Base-by-base conservation (phyloP, 2,329 filamentous ascomycete genomes). In the Phoma sp. region DNA sequence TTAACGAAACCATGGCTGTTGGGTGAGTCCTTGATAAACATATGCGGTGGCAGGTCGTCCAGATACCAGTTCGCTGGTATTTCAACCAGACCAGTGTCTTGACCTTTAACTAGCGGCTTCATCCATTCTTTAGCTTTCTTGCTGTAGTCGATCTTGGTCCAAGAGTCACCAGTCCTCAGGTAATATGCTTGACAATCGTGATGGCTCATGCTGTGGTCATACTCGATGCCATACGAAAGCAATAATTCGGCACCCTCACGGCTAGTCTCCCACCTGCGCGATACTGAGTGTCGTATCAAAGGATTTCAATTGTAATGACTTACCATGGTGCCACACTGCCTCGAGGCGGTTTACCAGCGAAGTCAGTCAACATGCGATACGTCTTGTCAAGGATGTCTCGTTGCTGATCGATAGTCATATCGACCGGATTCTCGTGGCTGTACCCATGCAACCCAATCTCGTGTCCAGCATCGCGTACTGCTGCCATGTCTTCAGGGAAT, bases 361-460 rank as follows among this genome's bases (percentile, higher is more conserved):
- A 89, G 0, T 88, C 84, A 0, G 85, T 90, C 28, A 92, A 81
- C 73, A 92, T 80, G 18, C 83, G 82, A 68, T 87, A 91, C 15
- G 88, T 91, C 74, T 90, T 90, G 65, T 89, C 86, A 5, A 93
- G 81, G 14, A 93, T 87, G 52, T 90, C 88, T 12, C 82, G 83
- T 71, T 93, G 89, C 74, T 93, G 90, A 67, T 92, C 88, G 1
- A 89, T 70, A 0, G 82, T 88, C 88, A 92, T 90, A 51, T 87
- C 83, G 0, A 79, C 80, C 0, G 89, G 88, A 63, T 92, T 91
- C 68, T 92, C 89, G 65, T 92, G 88, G 0, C 83, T 86, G 74
- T 92, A 92, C 4, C 77, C 89, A 59, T 92, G 89, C 6, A 89
- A 78, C 2, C 87, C 87, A 54, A 84, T 85, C 67, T 89, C 87